A percentile compares a stretch with the other conserved stretches of the same genome.
Conservation (phyloP, 106 monocot species). For the Dioscorea zingiberensis region DNA sequence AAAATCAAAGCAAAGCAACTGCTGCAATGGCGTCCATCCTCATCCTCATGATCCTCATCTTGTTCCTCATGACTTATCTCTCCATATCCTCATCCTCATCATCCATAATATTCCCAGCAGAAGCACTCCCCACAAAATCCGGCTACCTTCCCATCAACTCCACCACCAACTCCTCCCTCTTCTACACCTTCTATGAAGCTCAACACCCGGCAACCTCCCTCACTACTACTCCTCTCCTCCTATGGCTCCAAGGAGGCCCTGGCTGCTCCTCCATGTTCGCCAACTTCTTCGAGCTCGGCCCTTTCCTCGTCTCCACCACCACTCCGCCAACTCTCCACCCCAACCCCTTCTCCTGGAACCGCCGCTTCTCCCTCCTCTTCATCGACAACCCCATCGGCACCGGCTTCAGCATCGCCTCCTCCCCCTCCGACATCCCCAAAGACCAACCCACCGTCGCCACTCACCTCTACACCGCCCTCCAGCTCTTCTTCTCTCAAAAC, state of each 20-base stretch:
- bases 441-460: constrained; percentile 48
- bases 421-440: constrained; percentile 34
- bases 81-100: not conserved
- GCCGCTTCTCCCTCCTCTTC: constrained; percentile 72
- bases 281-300: constrained; percentile 88
- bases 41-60: constrained; percentile 4
- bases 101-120: constrained; percentile 27
- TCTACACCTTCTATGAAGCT: constrained; percentile 74
- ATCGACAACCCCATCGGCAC: constrained; percentile 82
- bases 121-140: constrained; percentile 48
- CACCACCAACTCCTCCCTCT: constrained; percentile 29
- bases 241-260: constrained; percentile 97
- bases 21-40: not conserved
- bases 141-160: constrained; percentile 47
- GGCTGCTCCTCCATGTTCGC: constrained; percentile 89
- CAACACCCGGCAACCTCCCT: constrained; percentile 29
- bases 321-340: constrained; percentile 15
- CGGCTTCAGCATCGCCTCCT: constrained; percentile 64
- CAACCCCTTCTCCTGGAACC: constrained; percentile 89
- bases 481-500: constrained; percentile 42
- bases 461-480: constrained; percentile 50
- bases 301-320: constrained; percentile 44
- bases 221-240: constrained; percentile 59
- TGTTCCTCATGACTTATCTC: not conserved
- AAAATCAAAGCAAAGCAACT: no score